Base-by-base conservation (phyloP, 148 eudicot genomes). In the Nepenthes gracilis region DNA sequence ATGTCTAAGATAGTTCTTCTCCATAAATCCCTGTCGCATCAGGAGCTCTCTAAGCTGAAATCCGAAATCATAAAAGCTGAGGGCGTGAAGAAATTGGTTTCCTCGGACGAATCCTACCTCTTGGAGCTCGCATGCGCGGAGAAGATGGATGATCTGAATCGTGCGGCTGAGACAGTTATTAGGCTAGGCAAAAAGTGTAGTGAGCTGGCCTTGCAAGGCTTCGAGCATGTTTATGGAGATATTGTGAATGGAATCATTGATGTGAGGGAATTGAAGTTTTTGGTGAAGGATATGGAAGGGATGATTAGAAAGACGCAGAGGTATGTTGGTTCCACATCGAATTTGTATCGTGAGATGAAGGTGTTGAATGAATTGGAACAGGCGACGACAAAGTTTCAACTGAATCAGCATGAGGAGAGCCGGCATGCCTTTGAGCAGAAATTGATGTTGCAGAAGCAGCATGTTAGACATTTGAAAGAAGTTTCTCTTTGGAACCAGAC, bases 191-290 rank as follows among this genome's bases (percentile, higher is more conserved):
- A 75, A 62, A 88, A 75, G 64, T 93, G 99, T 66, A 72, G 67
- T 4, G 70, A 79, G 34, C 81, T 85, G 2, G 92, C 86, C 1
- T 63, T 93, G 23, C 61, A 62, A 68, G 95, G 99, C 65, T 88
- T 93, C 67, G 81, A 88, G 70, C 99, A 88, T 67, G 96, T 89
- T 3, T 93, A 84, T 67, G 78, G 78, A 47, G 99, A 93, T 74
- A 55, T 93, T 1, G 38, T 67, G 4, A 56, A 64, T 38, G 95
- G 96, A 32, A 69, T 55, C 2, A 83, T 93, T 53, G 83, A 84
- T 55, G 79, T 84, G 2, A 75, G 65, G 58, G 83, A 76, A 33
- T 66, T 88, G 51, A 86, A 88, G 57, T 78, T 82, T 65, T 61
- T 82, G 76, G 91, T 84, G 2, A 93, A 84, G 78, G 92, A 88